These are phyloP conservation scores for Bacidia rubella DNA, from an alignment of 495 filamentous ascomycete genomes.

Conservation along the genomic window DNA sequence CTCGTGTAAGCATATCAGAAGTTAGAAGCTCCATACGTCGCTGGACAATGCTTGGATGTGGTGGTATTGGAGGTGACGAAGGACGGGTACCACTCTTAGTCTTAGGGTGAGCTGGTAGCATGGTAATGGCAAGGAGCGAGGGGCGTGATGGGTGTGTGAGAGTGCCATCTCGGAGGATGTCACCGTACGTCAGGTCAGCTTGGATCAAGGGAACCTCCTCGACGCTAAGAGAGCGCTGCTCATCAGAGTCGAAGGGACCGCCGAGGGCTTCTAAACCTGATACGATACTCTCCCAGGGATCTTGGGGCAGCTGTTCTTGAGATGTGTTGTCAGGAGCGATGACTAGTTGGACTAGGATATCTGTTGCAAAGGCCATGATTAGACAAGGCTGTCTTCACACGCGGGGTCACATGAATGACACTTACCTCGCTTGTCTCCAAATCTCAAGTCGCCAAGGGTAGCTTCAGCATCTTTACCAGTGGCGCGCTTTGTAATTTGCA, in stretches of 20 bases:
- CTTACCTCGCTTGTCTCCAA: constrained; percentile 81
- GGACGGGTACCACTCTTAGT: constrained; percentile 46
- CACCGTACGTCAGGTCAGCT: constrained; percentile 85
- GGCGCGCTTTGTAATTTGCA: constrained; percentile 96
- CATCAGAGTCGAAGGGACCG: constrained; percentile 79
- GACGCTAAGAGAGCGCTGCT: constrained; percentile 68
- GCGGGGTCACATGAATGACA: background rate
- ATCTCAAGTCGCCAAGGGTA: constrained; percentile 80
- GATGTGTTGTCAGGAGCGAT: constrained; percentile 81
- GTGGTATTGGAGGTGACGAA: constrained; percentile 74
- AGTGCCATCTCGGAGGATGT: constrained; percentile 84
- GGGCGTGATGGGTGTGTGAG: constrained; percentile 78
- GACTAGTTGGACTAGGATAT: constrained; percentile 88
- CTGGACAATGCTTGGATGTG: constrained; percentile 90
- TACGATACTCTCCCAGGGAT: constrained; percentile 93
- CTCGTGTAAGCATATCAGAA: constrained; percentile 93
- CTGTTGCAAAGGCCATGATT: constrained; percentile 27
- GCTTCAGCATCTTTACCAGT: constrained; percentile 93
- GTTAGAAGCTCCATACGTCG: constrained; percentile 95
- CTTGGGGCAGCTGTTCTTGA: constrained; percentile 77
- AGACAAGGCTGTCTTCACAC: background rate
- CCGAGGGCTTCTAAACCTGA: constrained; percentile 91
- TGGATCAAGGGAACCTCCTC: constrained; percentile 95
- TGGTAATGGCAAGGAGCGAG: constrained; percentile 92
- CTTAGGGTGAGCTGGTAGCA: constrained; percentile 65